phyloP scores from a whole-genome alignment of 257 asterid species.

The Ilex asprella region DNA sequence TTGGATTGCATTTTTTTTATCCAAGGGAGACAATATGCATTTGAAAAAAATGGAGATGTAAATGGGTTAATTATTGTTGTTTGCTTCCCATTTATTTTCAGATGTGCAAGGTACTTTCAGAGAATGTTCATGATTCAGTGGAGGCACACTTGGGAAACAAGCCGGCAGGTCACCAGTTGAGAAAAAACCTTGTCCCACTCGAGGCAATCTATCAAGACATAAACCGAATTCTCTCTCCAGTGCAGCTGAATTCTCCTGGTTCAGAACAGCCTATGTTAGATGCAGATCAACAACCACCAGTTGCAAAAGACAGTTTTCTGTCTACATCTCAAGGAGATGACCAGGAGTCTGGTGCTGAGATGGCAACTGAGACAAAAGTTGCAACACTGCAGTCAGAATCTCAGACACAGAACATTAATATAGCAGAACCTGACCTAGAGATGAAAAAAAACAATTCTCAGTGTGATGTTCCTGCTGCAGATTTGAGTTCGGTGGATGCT shows the following conservation, averaged over 20 bases:
- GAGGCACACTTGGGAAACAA: constrained; percentile 26
- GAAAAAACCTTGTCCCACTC: constrained; percentile 34
- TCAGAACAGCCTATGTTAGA: constrained; percentile 5
- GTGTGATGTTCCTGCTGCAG: neutral
- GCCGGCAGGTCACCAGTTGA: constrained; percentile 34
- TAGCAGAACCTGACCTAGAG: constrained; percentile 10
- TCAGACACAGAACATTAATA: neutral
- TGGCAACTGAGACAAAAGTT: constrained; percentile 8
- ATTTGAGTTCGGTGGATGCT: neutral
- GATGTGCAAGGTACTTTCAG: constrained; percentile 52
- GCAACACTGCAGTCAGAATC: constrained; percentile 19
- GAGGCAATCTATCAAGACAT: constrained; percentile 40
- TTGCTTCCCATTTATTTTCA: constrained; percentile 21
- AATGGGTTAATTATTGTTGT: neutral
- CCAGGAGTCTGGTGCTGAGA: constrained; percentile 14
- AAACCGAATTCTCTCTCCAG: constrained; percentile 39
- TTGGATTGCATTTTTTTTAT: neutral
- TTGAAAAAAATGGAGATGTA: neutral
- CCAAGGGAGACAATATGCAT: neutral
- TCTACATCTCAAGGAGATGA: constrained; percentile 11
- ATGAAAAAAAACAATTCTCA: constrained; percentile 5
- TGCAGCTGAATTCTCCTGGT: constrained; percentile 23
- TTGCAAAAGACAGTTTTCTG: constrained; percentile 12
- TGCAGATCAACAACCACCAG: constrained; percentile 22
- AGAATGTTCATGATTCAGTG: constrained; percentile 35